These are phyloP conservation scores for Thermochaetoides dissita DNA, from an alignment of 2,329 filamentous ascomycete species.

Conservation along the genomic window DNA sequence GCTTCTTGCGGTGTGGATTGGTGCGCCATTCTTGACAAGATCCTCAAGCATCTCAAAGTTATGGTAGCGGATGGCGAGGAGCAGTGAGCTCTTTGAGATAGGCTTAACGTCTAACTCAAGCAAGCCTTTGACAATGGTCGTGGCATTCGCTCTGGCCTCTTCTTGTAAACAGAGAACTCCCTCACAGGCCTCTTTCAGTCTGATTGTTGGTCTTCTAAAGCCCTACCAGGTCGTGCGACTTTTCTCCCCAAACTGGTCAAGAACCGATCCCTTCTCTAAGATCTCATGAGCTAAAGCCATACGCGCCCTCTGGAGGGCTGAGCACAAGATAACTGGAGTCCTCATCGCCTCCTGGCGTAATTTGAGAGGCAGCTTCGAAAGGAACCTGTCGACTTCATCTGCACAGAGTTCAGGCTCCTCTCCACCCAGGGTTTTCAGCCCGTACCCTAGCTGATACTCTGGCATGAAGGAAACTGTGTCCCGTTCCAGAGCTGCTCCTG, in stretches of 20 bases:
- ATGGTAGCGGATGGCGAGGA: neutral
- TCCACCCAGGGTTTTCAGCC: no score
- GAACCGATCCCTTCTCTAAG: neutral
- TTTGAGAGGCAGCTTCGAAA: neutral
- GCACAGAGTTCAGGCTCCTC: no score
- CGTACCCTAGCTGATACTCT: no score
- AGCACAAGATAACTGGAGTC: neutral
- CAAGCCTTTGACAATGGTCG: neutral
- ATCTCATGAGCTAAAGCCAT: neutral
- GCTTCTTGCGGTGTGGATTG: neutral
- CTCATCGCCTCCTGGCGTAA: neutral
- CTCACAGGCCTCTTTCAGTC: neutral
- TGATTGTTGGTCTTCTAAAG: no score
- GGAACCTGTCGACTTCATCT: neutral
- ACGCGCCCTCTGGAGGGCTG: neutral
- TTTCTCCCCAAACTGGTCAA: neutral
- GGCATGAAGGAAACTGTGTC: neutral
- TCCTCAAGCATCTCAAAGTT: neutral
- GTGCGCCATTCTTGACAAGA: neutral
- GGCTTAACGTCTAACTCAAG: slow-evolving; percentile 1
- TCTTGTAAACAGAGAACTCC: neutral
- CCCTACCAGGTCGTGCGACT: no score
- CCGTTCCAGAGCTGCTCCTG: neutral
- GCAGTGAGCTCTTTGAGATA: neutral
- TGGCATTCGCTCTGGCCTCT: neutral